Base-by-base conservation (phyloP, 1,284 basidiomycete species). In the Tylopilus orsonianus region DNA sequence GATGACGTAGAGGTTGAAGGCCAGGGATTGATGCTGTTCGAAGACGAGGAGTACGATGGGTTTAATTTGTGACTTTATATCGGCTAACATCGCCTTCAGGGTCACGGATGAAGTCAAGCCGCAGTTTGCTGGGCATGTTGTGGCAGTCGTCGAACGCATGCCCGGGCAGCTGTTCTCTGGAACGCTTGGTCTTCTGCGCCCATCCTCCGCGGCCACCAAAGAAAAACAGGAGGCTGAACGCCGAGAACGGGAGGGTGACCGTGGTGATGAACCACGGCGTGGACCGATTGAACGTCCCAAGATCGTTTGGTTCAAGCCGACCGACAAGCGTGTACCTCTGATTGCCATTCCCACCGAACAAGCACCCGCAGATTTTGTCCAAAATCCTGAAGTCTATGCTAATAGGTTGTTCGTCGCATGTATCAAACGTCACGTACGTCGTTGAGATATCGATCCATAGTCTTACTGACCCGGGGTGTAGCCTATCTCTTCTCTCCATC, bases 281-380 rank as follows among this genome's bases (percentile, higher is more conserved):
- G 75, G 71, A 34, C 80, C 85, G 7, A 83, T 89, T 41, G 90
- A 93, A 69, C 87, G 95, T 36, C 97, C 96, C 57, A 99, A 97
- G 79, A 99, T 99, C 60, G 94, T 99, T 45, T 99, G 97, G 97
- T 98, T 99, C 80, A 96, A 98, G 71, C 97, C 97, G 2, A 97
- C 96, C 30, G 95, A 98, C 78, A 99, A 99, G 74, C 90, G 97
- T 55, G 97, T 99, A 5, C 97, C 97, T 43, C 80, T 99, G 37
- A 98, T 99, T 63, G 97, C 97, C 46, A 99, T 99, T 58, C 97
- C 96, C n/a, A 97, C 93, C 12, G 97, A 99, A 65, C 97, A 99
- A 72, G 96, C 97, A 0, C 97, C 97, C 4, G 80, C 79, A 13
- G 96, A 98, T 70, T 99, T 99, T 64, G 87, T 99, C 53, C 91